Evolutionary conservation across 108 stramenopile species (phyloP).

Genomic region (Nitzschia palea): DNA sequence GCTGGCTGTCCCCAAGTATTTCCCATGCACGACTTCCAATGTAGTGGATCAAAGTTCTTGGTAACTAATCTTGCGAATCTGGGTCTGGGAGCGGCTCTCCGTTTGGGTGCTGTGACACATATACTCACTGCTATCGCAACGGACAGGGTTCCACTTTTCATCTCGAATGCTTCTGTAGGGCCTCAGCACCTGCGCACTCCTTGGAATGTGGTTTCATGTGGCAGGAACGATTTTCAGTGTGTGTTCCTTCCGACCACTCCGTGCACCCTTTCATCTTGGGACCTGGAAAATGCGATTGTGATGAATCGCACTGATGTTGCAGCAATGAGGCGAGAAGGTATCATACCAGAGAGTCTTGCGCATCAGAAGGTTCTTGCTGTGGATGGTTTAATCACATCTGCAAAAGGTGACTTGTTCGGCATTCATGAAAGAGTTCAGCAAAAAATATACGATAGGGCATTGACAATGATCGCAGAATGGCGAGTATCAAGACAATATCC

Average conservation of each 20-base stretch:
- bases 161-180: background rate
- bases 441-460: background rate
- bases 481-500: background rate
- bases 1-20: background rate
- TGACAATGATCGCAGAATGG: slow-evolving; percentile 19
- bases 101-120: background rate
- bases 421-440: background rate
- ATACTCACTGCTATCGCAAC: slow-evolving; percentile 16
- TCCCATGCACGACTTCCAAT: background rate
- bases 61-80: slow-evolving; percentile 3
- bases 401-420: background rate
- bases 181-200: slow-evolving; percentile 8
- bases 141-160: slow-evolving; percentile 16
- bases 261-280: slow-evolving; percentile 13
- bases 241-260: slow-evolving; percentile 22
- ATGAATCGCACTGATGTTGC: background rate
- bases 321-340: background rate
- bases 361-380: background rate
- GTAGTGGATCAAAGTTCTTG: slow-evolving; percentile 9
- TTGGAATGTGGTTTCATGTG: slow-evolving; percentile 18
- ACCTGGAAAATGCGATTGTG: slow-evolving; percentile 13
- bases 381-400: background rate
- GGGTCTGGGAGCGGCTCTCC: slow-evolving; percentile 18
- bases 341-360: background rate
- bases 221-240: slow-evolving; percentile 26